Evolutionary conservation across 2,329 filamentous ascomycete species (phyloP), one percentile per base, ranked within the genome.

Genomic region (Fusarium agapanthi): DNA sequence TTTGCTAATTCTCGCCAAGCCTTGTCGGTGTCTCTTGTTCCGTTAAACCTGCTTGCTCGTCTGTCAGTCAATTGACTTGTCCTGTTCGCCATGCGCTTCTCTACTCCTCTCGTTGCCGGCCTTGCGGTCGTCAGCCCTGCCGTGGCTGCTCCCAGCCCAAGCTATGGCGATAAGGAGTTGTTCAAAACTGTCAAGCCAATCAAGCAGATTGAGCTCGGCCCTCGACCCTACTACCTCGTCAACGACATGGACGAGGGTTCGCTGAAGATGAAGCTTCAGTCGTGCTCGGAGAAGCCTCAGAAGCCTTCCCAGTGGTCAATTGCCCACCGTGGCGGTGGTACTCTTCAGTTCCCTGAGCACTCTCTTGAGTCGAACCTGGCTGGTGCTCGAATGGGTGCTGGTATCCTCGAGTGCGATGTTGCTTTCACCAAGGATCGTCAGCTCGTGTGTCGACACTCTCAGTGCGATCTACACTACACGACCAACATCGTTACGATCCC

Each of bases 401-500:
- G 90, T 45, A 84, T 92, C 47, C 85, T 91, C 57, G 90, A 92
- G 81, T 92, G 90, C 80, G 90, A 92, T 78, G 90, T 91, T 22
- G 85, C 88, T 40, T 92, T 92, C 81, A 92, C 90, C 65, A 86
- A 84, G 71, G 90, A 92, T 79, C 85, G 85, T 35, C 81, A 89
- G 77, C 87, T 92, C n/a, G 90, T 92, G 48, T 92, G 90, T 82
- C 87, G 90, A 53, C 90, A 92, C 81, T 87, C 86, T 51, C 88
- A 91, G 73, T 92, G 90, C 80, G 90, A 92, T 75, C 81, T 92
- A 44, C 90, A 92, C 82, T 90, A 88, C 28, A 92, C 90, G 14
- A 92, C 90, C 77, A 88, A 93, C 82, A 91, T 93, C 77, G 85
- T 92, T 71, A 79, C 84, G 53, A 84, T 87, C 55, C 88, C 90